Evolutionary conservation across 768 basidiomycete species (phyloP).

Genomic region (Leucocoprinus leucothites): DNA sequence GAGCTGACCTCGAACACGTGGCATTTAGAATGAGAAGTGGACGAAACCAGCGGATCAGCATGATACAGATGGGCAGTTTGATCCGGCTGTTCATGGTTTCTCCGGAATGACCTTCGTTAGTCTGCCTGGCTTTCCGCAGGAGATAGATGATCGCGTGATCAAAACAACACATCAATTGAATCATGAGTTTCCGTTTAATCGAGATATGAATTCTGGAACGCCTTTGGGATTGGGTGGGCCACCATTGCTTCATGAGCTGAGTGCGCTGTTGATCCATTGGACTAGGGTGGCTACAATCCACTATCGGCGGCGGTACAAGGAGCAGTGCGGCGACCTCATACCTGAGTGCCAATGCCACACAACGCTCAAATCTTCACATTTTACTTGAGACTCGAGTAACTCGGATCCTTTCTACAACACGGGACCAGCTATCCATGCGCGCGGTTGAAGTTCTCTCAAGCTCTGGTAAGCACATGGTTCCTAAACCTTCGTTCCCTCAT

Average conservation of each 20-base stretch:
- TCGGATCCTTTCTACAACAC: slow-evolving; percentile 13
- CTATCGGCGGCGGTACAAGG: slow-evolving; percentile 19
- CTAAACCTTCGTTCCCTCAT: neutral
- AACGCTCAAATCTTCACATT: slow-evolving; percentile 27
- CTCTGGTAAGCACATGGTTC: slow-evolving; percentile 5
- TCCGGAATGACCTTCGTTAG: slow-evolving; percentile 26
- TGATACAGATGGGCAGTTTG: slow-evolving; percentile 28
- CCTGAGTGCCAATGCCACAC: slow-evolving; percentile 17
- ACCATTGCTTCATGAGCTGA: slow-evolving; percentile 3
- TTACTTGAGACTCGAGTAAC: slow-evolving; percentile 25
- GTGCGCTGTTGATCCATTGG: neutral
- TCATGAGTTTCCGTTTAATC: slow-evolving; percentile 35
- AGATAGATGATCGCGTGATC: slow-evolving; percentile 31
- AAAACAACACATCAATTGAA: slow-evolving; percentile 29
- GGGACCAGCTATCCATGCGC: neutral
- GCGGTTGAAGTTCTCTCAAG: slow-evolving; percentile 11
- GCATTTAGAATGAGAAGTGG: slow-evolving; percentile 22
- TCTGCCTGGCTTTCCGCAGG: slow-evolving; percentile 21
- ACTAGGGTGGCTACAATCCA: slow-evolving; percentile 23
- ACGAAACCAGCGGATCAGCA: slow-evolving; percentile 27
- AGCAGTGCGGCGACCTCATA: slow-evolving; percentile 25
- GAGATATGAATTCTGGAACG: slow-evolving; percentile 40
- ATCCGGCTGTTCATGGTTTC: slow-evolving; percentile 28
- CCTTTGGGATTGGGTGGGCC: slow-evolving; percentile 37
- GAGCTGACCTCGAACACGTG: slow-evolving; percentile 1